Percentiles rank a stretch among this genome's conserved stretches.
Conservation (phyloP, 371 early-diverging fungal genomes). For the Chytridium lagenaria region DNA sequence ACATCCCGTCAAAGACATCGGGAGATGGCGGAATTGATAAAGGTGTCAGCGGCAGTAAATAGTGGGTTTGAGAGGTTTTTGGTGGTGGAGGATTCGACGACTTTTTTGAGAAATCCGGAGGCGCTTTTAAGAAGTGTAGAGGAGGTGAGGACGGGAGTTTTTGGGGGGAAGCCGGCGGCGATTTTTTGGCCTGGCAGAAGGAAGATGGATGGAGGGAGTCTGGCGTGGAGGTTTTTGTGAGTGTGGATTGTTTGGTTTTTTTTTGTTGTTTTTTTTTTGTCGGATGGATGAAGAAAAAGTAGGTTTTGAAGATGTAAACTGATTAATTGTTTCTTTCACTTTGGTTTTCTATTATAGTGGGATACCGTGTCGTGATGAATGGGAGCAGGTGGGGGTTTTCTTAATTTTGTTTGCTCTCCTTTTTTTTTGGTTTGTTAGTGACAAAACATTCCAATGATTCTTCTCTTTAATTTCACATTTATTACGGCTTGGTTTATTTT, state of each 20-base stretch:
- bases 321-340: not conserved
- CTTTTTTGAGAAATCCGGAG: not conserved
- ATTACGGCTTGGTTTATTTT: no score
- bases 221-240: not conserved
- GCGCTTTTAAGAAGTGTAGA: not conserved
- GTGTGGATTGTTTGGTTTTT: not conserved
- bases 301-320: not conserved
- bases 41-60: slow-evolving; percentile 1
- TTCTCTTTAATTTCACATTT: not conserved
- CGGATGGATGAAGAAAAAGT: no score
- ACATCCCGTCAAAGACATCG: not conserved
- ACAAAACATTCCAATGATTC: not conserved
- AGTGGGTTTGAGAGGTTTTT: slow-evolving; percentile 9
- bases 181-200: not conserved
- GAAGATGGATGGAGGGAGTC: not conserved
- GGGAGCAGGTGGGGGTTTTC: slow-evolving; percentile 1
- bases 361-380: slow-evolving; percentile 3
- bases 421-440: no score
- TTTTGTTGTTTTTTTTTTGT: not conserved
- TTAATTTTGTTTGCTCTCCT: no score
- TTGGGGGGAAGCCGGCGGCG: slow-evolving; percentile 9
- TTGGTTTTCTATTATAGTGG: not conserved
- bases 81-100: not conserved
- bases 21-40: not conserved
- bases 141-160: not conserved